Conservation (phyloP, 1,284 basidiomycete genomes). For the Flammula alnicola region DNA sequence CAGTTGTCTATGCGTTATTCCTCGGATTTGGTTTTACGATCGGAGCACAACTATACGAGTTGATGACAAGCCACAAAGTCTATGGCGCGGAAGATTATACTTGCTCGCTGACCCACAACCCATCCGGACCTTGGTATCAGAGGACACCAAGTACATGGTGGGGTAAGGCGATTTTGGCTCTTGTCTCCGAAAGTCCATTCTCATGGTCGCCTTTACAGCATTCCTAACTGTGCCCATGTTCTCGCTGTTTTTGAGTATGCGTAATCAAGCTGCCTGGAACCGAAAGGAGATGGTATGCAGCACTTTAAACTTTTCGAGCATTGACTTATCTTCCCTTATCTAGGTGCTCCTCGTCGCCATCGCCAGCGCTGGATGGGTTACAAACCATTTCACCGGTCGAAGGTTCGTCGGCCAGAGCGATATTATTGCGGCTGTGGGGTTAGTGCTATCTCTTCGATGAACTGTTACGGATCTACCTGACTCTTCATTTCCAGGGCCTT, state of each 20-base stretch:
- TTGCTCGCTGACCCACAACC: constrained; percentile 59
- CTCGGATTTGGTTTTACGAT: constrained; percentile 86
- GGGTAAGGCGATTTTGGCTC: constrained; percentile 45
- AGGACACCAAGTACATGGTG: constrained; percentile 57
- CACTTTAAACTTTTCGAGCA: background rate
- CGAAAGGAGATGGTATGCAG: constrained; percentile 69
- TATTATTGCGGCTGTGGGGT: constrained; percentile 75
- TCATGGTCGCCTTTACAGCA: constrained; percentile 42
- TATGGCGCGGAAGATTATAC: constrained; percentile 62
- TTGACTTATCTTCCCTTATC: background rate
- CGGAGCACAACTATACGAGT: constrained; percentile 70
- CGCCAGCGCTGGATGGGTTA: constrained; percentile 78
- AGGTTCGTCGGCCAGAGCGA: constrained; percentile 76
- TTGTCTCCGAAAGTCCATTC: background rate
- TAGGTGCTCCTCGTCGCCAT: constrained; percentile 67
- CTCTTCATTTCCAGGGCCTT: constrained; percentile 58
- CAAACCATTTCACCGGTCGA: constrained; percentile 73
- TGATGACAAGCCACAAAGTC: constrained; percentile 52
- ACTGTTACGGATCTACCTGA: constrained; percentile 11
- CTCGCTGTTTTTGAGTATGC: constrained; percentile 74
- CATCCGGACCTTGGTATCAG: constrained; percentile 62
- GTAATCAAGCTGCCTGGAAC: constrained; percentile 77
- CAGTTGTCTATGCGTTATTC: constrained; percentile 80
- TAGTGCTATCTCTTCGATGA: constrained; percentile 18
- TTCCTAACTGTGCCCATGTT: constrained; percentile 85